Evolutionary conservation across 176 grass and related monocot genomes (phyloP).

Genomic region (Cenchrus fungigraminus): DNA sequence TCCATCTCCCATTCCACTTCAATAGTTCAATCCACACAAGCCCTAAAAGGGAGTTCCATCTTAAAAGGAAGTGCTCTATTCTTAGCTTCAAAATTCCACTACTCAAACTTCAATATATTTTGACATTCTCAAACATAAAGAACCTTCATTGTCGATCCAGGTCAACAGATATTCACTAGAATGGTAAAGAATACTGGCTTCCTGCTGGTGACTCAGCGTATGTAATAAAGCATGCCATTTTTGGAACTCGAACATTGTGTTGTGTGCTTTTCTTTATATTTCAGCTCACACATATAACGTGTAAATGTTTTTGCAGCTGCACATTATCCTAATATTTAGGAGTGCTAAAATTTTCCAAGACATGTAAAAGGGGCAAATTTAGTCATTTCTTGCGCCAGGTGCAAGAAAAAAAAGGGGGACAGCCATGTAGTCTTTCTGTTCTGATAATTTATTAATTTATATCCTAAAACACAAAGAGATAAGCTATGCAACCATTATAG

Average conservation of each 20-base stretch:
- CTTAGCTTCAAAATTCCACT: neutral
- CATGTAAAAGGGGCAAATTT: constrained; percentile 5
- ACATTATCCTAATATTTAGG: neutral
- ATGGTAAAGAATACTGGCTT: neutral
- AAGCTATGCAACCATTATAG: neutral
- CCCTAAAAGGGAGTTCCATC: neutral
- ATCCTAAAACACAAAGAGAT: neutral
- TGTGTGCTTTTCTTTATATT: neutral
- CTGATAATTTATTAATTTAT: no score
- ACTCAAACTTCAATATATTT: neutral
- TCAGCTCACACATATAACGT: neutral
- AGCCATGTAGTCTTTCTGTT: neutral
- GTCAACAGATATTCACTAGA: neutral
- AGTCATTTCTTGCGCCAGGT: neutral
- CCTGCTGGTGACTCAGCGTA: neutral
- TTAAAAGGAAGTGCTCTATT: neutral
- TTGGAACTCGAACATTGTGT: neutral
- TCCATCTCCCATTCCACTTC: no score
- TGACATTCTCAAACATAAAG: neutral
- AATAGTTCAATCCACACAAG: no score
- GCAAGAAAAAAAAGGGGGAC: neutral
- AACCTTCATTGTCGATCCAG: neutral
- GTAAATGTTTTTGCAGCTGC: neutral
- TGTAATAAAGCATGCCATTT: neutral
- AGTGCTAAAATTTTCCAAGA: neutral